Evolutionary conservation across 176 grass and related monocot genomes (phyloP), one percentile per base, ranked within the genome.

Genomic region (Oropetium thomaeum): DNA sequence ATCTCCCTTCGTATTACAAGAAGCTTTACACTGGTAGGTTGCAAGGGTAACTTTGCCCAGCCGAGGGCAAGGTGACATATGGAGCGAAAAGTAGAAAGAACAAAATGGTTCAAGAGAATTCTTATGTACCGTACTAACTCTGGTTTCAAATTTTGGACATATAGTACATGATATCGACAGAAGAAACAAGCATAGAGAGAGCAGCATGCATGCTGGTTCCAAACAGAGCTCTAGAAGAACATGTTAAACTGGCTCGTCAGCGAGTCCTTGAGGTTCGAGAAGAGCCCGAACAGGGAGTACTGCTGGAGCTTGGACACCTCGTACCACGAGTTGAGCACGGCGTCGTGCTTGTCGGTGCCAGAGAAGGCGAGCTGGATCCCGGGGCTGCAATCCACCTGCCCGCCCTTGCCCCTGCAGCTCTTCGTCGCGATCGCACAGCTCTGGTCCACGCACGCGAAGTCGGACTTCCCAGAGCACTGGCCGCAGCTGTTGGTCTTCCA

Each of bases 311-410:
- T 94, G 35, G 95, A 92, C 33, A 92, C 95, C 63, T 98, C 91
- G 48, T 94, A 98, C 95, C 95, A 98, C 12, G 91, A 94, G 60
- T 98, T 98, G 65, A 98, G 84, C 22, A 88, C 91, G 1, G 76
- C 78, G 30, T 98, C 91, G 29, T 94, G 88, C 67, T 85, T 92
- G 80, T 98, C 95, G 4, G 91, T 94, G 40, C 95, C 95, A 0
- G 95, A 94, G 83, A 94, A 98, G 10, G 95, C 91, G 5, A 98
- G 76, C 72, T 98, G 91, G 5, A 98, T 90, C 16, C 86, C 84
- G 0, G 86, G 80, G 81, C 75, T 92, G 74, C 95, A 98, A 12
- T 98, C 86, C n/a, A 45, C 75, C 31, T 73, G 64, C 53, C 95
- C 95, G 28, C 86, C 83, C 48, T 61, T 88, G 75, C 62, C 85